A percentile compares a stretch with the other conserved stretches of the same genome.
Evolutionary conservation across 495 filamentous ascomycete species (phyloP).

Genomic region (Aspergillus panamensis): DNA sequence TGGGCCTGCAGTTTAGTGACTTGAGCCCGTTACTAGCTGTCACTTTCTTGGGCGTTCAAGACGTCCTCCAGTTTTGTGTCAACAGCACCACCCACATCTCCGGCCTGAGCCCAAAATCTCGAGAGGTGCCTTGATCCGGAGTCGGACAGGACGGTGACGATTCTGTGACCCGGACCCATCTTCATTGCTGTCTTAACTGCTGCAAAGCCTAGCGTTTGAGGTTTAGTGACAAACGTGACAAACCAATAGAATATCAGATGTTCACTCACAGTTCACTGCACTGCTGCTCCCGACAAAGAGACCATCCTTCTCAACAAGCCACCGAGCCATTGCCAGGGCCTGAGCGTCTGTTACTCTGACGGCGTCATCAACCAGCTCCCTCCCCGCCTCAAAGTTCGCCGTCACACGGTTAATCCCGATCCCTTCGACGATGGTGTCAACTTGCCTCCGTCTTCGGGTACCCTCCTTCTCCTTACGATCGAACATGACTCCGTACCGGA

Average conservation of each 20-base stretch:
- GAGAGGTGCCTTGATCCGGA: constrained; percentile 86
- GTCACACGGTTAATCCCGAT: constrained; percentile 93
- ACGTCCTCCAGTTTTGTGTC: constrained; percentile 53
- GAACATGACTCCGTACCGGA: constrained; percentile 96
- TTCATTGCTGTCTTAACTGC: constrained; percentile 74
- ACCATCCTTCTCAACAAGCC: constrained; percentile 93
- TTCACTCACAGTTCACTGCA: constrained; percentile 80
- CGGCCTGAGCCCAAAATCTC: constrained; percentile 87
- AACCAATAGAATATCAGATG: not conserved
- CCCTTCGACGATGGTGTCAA: constrained; percentile 94
- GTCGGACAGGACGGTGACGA: constrained; percentile 93
- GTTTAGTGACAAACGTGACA: constrained; percentile 11
- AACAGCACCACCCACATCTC: constrained; percentile 58
- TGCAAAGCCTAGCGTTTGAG: constrained; percentile 58
- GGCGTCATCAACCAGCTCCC: constrained; percentile 82
- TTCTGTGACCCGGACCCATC: constrained; percentile 70
- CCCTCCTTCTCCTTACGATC: constrained; percentile 82
- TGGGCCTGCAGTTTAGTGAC: not conserved
- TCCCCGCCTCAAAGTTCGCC: constrained; percentile 83
- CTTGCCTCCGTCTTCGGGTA: constrained; percentile 79
- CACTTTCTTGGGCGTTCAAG: constrained; percentile 38
- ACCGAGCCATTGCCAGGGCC: constrained; percentile 87
- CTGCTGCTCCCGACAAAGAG: constrained; percentile 92
- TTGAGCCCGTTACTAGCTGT: constrained; percentile 24
- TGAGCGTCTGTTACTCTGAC: constrained; percentile 89